Percentiles rank a stretch among this genome's conserved stretches.
phyloP scores from a whole-genome alignment of 2,329 filamentous ascomycete species.

The Elsinoe ampelina region DNA sequence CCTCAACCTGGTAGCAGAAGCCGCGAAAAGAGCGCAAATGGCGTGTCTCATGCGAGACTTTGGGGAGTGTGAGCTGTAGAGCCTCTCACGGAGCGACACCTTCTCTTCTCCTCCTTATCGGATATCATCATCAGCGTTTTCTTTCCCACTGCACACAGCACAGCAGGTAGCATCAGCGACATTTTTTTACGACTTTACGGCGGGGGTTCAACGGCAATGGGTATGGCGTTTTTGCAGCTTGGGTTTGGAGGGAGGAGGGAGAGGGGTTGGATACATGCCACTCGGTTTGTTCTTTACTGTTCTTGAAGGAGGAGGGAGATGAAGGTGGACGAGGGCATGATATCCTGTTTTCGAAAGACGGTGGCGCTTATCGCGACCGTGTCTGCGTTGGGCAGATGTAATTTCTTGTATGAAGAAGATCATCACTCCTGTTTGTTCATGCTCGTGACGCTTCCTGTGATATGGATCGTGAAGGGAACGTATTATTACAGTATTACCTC shows the following conservation, averaged over 20 bases:
- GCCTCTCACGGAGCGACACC: background rate
- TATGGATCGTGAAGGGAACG: background rate
- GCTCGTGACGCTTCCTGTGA: no score
- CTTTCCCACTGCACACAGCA: background rate
- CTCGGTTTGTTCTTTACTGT: background rate
- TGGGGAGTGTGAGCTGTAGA: constrained; percentile 55
- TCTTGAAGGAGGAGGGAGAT: background rate
- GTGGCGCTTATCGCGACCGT: no score
- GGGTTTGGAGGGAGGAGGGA: background rate
- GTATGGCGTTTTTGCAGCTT: background rate
- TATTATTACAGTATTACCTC: constrained; percentile 7
- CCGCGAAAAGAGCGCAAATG: constrained; percentile 86
- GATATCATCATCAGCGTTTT: background rate
- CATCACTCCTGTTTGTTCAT: background rate
- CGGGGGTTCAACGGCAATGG: background rate
- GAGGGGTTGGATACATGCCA: background rate
- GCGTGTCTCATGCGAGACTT: constrained; percentile 81
- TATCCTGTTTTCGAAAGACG: no score
- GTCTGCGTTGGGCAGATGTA: no score
- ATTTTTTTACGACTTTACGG: background rate
- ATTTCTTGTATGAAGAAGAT: no score
- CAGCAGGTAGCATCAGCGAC: background rate
- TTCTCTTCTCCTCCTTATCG: background rate
- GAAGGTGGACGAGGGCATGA: no score
- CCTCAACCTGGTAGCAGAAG: constrained; percentile 80